Conservation (phyloP, 2,329 filamentous ascomycete genomes). For the Hypoxylon sp. region DNA sequence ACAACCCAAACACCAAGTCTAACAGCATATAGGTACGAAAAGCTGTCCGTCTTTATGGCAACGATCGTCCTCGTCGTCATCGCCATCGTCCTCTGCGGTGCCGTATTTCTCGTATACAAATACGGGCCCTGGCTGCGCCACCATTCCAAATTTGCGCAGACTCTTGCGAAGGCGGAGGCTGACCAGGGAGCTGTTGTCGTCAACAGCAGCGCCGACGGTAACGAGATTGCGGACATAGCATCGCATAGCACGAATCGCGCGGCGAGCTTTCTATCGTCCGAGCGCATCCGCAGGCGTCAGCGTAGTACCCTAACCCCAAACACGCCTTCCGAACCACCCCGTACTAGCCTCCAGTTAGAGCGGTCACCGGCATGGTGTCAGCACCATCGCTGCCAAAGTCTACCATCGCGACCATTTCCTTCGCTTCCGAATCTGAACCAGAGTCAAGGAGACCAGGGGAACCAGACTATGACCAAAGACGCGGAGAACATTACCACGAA, state of each 20-base stretch:
- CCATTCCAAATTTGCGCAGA: constrained; percentile 75
- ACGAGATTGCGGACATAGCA: background rate
- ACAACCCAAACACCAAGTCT: background rate
- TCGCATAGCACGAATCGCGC: background rate
- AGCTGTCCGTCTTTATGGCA: constrained; percentile 67
- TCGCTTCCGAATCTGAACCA: background rate
- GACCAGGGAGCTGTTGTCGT: background rate
- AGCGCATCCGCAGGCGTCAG: constrained; percentile 20
- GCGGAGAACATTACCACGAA: background rate
- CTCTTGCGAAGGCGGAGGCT: constrained; percentile 62
- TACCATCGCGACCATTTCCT: background rate
- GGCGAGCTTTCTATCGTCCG: constrained; percentile 19
- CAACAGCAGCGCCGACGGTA: too few species aligned
- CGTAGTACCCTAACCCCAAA: background rate
- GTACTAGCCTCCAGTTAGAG: background rate
- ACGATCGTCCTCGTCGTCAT: constrained; percentile 75
- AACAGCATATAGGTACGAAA: constrained; percentile 59
- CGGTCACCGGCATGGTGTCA: constrained; percentile 2
- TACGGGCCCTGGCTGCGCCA: constrained; percentile 72
- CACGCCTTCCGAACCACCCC: background rate
- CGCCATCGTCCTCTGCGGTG: constrained; percentile 71
- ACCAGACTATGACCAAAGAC: background rate
- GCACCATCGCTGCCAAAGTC: background rate
- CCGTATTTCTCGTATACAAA: constrained; percentile 77
- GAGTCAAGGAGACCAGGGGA: background rate